Percentiles rank a stretch among this genome's conserved stretches.
Conservation (phyloP, 176 grass and related monocot genomes). For the Thalia dealbata region DNA sequence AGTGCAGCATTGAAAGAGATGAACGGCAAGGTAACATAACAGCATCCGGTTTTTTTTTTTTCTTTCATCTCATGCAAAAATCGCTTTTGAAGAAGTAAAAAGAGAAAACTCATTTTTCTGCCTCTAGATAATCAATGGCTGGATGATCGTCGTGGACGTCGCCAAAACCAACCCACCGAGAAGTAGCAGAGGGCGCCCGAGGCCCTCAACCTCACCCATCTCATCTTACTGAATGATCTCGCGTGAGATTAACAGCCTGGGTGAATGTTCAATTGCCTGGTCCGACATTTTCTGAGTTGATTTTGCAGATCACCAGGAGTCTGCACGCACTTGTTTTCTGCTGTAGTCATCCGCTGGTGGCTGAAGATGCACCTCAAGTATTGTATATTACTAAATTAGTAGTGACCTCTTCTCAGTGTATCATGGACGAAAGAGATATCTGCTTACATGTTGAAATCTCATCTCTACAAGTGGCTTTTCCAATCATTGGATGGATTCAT, state of each 20-base stretch:
- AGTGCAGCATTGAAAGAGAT: constrained; percentile 80
- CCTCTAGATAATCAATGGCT: constrained; percentile 87
- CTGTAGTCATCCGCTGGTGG: background rate
- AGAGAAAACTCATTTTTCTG: constrained; percentile 6
- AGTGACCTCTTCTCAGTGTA: background rate
- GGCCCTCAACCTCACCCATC: constrained; percentile 23
- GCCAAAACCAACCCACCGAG: constrained; percentile 49
- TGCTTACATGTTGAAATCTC: background rate
- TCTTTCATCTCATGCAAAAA: background rate
- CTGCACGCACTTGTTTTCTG: background rate
- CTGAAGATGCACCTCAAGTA: background rate
- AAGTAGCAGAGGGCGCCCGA: constrained; percentile 9
- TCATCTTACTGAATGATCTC: constrained; percentile 14
- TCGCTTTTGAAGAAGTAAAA: background rate
- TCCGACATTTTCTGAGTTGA: constrained; percentile 19
- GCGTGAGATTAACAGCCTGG: constrained; percentile 10
- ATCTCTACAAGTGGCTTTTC: background rate
- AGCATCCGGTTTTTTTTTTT: background rate
- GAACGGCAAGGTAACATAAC: constrained; percentile 68
- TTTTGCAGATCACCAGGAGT: constrained; percentile 7
- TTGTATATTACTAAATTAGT: background rate
- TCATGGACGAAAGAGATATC: background rate
- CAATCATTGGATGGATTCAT: background rate
- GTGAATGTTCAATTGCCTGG: constrained; percentile 30
- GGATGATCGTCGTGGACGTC: constrained; percentile 94